phyloP scores from a whole-genome alignment of 306 rosid genomes.

The Ceratonia siliqua region DNA sequence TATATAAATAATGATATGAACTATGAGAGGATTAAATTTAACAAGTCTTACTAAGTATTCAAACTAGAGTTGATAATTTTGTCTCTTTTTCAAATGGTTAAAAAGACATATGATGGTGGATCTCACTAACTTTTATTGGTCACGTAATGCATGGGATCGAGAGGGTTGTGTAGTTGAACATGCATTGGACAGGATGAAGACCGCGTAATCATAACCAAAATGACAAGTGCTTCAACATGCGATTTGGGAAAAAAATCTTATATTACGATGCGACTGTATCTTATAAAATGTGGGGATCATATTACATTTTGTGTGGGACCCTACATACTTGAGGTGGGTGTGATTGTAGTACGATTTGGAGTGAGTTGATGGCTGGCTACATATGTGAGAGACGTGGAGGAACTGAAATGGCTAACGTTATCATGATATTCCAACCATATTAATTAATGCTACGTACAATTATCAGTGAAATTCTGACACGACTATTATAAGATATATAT shows the following conservation, averaged over 20 bases:
- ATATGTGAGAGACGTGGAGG: not conserved
- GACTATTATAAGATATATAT: not conserved
- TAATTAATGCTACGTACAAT: slow-evolving; percentile 4
- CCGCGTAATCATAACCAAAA: not conserved
- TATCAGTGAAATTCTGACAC: not conserved
- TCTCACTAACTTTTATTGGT: not conserved
- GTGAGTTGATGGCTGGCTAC: slow-evolving; percentile 1
- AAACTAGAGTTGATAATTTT: no score
- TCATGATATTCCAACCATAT: slow-evolving; percentile 2
- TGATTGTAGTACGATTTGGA: no score
- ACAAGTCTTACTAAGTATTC: no score
- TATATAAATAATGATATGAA: no score
- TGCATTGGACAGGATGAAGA: not conserved
- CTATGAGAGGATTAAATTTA: no score
- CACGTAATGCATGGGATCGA: not conserved
- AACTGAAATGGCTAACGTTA: not conserved
- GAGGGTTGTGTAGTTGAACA: not conserved
- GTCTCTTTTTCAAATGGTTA: not conserved
- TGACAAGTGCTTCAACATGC: not conserved
- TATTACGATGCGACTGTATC: no score
- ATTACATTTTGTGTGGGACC: no score
- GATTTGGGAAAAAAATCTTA: no score
- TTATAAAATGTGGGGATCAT: no score
- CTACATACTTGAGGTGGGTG: no score
- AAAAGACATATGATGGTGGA: not conserved